Percentiles rank a stretch among this genome's conserved stretches.
Conservation (phyloP, 176 grass and related monocot genomes). For the Paspalum vaginatum region DNA sequence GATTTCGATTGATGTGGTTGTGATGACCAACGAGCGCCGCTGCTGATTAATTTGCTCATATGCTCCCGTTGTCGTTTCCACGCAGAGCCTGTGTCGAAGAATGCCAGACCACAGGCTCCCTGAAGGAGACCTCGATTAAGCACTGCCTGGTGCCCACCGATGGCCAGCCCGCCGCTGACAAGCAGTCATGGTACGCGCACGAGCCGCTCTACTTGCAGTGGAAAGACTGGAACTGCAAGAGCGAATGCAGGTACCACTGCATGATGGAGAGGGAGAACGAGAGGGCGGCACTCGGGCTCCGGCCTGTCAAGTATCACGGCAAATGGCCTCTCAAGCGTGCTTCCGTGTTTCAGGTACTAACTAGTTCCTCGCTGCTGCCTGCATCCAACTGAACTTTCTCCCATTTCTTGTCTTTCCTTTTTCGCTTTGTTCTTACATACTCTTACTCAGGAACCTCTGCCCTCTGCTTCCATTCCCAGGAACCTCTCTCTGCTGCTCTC, state of each 20-base stretch:
- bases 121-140: slow-evolving; percentile 63
- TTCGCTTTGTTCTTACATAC: neutral
- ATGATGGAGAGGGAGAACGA: slow-evolving; percentile 89
- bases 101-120: slow-evolving; percentile 69
- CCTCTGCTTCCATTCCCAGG: slow-evolving; percentile 41
- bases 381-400: neutral
- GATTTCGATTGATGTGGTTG: no score
- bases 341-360: slow-evolving; percentile 92
- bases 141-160: slow-evolving; percentile 60
- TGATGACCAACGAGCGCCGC: neutral
- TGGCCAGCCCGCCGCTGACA: slow-evolving; percentile 41
- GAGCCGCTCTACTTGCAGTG: slow-evolving; percentile 84
- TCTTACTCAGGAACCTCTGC: no score
- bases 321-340: slow-evolving; percentile 88
- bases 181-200: slow-evolving; percentile 81
- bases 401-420: neutral
- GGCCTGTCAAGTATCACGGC: slow-evolving; percentile 79
- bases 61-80: neutral
- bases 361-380: neutral
- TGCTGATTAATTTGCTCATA: neutral
- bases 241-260: slow-evolving; percentile 87
- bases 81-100: slow-evolving; percentile 61
- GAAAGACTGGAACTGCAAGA: slow-evolving; percentile 97
- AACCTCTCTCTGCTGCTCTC: slow-evolving; percentile 76
- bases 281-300: slow-evolving; percentile 58